phyloP scores from a whole-genome alignment of 345 rosid genomes.

The Salix udensis region DNA sequence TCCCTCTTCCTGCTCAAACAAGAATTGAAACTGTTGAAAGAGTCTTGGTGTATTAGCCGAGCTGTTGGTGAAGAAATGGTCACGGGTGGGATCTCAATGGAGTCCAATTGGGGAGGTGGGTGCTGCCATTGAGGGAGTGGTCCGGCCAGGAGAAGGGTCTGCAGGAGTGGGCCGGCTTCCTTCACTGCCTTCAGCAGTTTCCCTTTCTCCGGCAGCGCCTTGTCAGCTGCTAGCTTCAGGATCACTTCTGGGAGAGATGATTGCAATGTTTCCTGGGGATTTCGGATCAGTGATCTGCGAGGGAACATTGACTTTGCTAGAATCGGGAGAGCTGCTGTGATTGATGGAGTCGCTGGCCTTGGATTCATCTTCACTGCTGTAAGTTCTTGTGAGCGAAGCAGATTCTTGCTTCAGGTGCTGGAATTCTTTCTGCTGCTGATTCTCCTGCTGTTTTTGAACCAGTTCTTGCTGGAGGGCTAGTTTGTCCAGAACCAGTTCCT shows the following conservation, averaged over 20 bases:
- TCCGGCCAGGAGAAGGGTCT: constrained; percentile 64
- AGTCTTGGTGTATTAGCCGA: constrained; percentile 22
- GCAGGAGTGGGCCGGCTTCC: constrained; percentile 67
- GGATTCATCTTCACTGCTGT: constrained; percentile 38
- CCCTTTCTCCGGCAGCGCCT: constrained; percentile 57
- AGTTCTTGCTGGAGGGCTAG: constrained; percentile 26
- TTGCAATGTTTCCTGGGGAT: not conserved
- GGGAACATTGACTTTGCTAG: constrained; percentile 6
- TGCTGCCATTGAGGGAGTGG: constrained; percentile 80
- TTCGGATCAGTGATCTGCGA: constrained; percentile 9
- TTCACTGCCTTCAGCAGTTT: constrained; percentile 64
- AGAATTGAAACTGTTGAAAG: constrained; percentile 25
- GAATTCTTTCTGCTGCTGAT: constrained; percentile 12
- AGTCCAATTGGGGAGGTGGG: constrained; percentile 61
- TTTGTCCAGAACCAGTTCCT: constrained; percentile 34
- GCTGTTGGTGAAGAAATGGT: constrained; percentile 39
- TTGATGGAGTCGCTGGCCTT: constrained; percentile 16
- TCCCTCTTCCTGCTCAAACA: constrained; percentile 36
- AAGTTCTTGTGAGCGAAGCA: constrained; percentile 16
- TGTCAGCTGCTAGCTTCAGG: constrained; percentile 35
- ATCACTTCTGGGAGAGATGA: constrained; percentile 13
- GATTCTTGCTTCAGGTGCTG: constrained; percentile 13
- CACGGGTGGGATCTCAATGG: constrained; percentile 63
- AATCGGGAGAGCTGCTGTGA: constrained; percentile 13
- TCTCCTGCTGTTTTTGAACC: constrained; percentile 5